Conservation (phyloP, 179 eudicot species). For the Beta macrorhiza region DNA sequence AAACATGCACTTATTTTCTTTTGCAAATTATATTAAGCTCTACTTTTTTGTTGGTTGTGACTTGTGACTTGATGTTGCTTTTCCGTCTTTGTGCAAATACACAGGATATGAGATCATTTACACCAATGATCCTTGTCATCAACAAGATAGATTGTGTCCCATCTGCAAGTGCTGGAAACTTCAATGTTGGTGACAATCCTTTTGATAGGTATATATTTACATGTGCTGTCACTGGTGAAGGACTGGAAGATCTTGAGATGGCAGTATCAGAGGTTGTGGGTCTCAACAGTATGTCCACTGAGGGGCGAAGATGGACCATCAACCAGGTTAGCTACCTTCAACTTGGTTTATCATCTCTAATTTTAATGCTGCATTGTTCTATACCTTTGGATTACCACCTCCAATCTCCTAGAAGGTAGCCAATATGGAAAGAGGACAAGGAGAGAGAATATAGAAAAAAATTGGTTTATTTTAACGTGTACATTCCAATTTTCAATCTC, state of each 20-base stretch:
- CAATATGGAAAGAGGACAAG: background rate
- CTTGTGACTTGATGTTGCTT: conserved; percentile 2
- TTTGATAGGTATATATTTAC: conserved; percentile 63
- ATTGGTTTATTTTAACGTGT: background rate
- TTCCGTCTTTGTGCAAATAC: conserved; percentile 9
- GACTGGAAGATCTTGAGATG: conserved; percentile 65
- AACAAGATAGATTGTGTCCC: conserved; percentile 82
- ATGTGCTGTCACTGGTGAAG: conserved; percentile 90
- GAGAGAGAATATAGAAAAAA: background rate
- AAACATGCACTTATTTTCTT: background rate
- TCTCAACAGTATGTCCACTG: conserved; percentile 57
- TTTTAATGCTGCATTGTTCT: background rate
- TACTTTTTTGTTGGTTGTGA: background rate
- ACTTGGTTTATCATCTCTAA: background rate
- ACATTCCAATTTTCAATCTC: background rate
- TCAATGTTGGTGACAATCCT: conserved; percentile 27
- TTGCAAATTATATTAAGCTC: background rate
- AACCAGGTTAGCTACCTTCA: conserved; percentile 62
- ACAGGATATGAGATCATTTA: conserved; percentile 42
- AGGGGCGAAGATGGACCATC: conserved; percentile 81
- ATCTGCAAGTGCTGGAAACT: conserved; percentile 41
- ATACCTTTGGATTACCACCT: background rate
- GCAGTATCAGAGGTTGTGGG: conserved; percentile 80
- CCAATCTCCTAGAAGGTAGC: background rate
- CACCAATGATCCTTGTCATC: conserved; percentile 80